Conservation (phyloP, 2,329 filamentous ascomycete genomes). For the Penicillium janthinellum region DNA sequence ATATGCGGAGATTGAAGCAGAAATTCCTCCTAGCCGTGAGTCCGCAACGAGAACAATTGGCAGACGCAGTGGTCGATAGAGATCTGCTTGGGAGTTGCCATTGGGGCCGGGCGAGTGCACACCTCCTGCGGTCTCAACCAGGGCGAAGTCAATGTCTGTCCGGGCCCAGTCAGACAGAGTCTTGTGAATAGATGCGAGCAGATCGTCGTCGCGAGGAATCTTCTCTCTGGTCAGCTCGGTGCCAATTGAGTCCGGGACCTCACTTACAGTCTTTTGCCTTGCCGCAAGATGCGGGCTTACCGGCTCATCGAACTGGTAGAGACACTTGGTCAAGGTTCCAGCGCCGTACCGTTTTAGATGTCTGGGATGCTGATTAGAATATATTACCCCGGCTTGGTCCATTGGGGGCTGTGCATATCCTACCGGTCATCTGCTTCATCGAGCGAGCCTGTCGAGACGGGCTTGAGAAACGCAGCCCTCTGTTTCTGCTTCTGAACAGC, state of each 20-base stretch:
- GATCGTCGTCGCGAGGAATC: conserved; percentile 52
- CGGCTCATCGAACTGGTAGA: conserved; percentile 73
- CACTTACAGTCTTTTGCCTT: conserved; percentile 41
- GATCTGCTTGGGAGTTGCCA: conserved; percentile 73
- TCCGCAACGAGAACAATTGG: conserved; percentile 77
- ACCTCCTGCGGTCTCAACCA: conserved; percentile 81
- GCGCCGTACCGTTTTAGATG: conserved; percentile 65
- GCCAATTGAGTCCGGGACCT: not conserved
- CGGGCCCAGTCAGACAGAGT: conserved; percentile 42
- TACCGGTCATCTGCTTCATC: conserved; percentile 72
- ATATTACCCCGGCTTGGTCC: not conserved
- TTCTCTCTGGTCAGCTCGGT: conserved; percentile 27
- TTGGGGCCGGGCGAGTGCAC: conserved; percentile 78
- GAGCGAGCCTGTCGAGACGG: conserved; percentile 73
- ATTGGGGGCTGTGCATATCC: not conserved
- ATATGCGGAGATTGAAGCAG: conserved; percentile 75
- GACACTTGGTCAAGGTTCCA: conserved; percentile 58
- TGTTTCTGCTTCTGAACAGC: conserved; percentile 53
- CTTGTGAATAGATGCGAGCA: conserved; percentile 54
- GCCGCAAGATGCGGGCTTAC: conserved; percentile 79
- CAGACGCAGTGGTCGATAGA: conserved; percentile 73
- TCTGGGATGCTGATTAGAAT: conserved; percentile 41
- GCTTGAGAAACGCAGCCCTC: conserved; percentile 71
- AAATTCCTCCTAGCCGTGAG: conserved; percentile 75
- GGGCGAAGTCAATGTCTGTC: conserved; percentile 56